Conservation (phyloP, 495 filamentous ascomycete species). For the Penicillium roqueforti region DNA sequence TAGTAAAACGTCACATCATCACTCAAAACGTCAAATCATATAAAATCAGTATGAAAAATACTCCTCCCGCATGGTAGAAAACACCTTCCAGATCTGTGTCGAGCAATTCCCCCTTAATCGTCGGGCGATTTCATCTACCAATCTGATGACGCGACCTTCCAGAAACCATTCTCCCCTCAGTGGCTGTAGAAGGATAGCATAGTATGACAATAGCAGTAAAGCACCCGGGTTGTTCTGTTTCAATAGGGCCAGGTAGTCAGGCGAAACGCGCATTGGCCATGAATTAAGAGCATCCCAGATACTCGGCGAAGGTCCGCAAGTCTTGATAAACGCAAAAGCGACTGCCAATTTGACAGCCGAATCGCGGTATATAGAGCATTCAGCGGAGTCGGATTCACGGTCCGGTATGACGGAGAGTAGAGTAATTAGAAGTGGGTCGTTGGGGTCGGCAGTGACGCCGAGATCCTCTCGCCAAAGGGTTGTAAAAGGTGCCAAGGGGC, state of each 20-base stretch:
- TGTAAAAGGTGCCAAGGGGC: not conserved
- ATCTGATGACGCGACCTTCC: not conserved
- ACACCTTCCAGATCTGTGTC: not conserved
- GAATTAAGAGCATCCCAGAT: not conserved
- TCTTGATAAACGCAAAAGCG: not conserved
- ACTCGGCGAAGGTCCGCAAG: not conserved
- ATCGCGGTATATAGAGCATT: not conserved
- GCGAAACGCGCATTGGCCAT: not conserved
- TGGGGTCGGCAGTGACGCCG: not conserved
- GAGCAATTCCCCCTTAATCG: not conserved
- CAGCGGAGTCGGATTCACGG: not conserved
- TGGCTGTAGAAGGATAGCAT: not conserved
- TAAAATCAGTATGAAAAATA: too few species aligned
- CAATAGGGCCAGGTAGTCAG: not conserved
- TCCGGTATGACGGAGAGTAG: not conserved
- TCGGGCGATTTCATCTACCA: not conserved
- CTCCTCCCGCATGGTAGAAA: too few species aligned
- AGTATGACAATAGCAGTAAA: not conserved
- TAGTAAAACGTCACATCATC: too few species aligned
- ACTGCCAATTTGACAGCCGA: not conserved
- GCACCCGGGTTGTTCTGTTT: not conserved
- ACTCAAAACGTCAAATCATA: too few species aligned
- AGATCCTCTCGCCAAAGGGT: not conserved
- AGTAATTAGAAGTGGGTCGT: not conserved
- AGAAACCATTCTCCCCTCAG: not conserved